A percentile compares a stretch with the other conserved stretches of the same genome.
These are phyloP conservation scores for Alternaria dauci DNA, from an alignment of 2,329 filamentous ascomycete species.

Conservation along the genomic window DNA sequence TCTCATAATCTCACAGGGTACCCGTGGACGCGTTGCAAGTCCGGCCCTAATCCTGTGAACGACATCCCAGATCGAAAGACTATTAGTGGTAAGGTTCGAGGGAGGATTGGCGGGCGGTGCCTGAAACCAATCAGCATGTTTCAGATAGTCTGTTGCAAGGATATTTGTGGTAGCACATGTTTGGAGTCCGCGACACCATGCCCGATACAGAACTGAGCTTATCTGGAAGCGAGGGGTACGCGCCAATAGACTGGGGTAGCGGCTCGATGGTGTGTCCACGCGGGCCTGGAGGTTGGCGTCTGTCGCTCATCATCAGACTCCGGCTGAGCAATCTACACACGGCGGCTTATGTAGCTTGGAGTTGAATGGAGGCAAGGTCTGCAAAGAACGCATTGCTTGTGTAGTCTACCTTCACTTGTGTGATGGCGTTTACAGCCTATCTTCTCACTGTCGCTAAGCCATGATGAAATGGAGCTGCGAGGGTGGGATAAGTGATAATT, in stretches of 20 bases:
- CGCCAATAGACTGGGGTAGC: neutral
- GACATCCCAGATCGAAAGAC: neutral
- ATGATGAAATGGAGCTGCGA: neutral
- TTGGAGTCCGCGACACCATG: constrained; percentile 10
- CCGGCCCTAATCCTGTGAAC: neutral
- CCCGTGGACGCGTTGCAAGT: constrained; percentile 3
- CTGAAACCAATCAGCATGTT: constrained; percentile 16
- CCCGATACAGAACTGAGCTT: constrained; percentile 2
- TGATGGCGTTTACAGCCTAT: neutral
- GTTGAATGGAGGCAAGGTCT: neutral
- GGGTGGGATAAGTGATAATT: neutral
- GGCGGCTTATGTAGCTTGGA: neutral
- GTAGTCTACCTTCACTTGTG: neutral
- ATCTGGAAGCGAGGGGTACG: constrained; percentile 3
- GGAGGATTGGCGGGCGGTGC: neutral
- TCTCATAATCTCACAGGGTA: constrained; percentile 2
- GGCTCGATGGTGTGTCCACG: neutral
- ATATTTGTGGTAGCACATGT: constrained; percentile 6
- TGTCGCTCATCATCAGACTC: neutral
- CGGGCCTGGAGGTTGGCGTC: neutral
- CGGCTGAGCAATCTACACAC: neutral
- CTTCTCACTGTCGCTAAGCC: neutral
- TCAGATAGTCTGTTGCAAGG: constrained; percentile 8
- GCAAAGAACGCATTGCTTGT: neutral
- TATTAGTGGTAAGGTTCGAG: constrained; percentile 6